phyloP scores from a whole-genome alignment of 139 green algal species.

The Astrephomene gubernaculifera region DNA sequence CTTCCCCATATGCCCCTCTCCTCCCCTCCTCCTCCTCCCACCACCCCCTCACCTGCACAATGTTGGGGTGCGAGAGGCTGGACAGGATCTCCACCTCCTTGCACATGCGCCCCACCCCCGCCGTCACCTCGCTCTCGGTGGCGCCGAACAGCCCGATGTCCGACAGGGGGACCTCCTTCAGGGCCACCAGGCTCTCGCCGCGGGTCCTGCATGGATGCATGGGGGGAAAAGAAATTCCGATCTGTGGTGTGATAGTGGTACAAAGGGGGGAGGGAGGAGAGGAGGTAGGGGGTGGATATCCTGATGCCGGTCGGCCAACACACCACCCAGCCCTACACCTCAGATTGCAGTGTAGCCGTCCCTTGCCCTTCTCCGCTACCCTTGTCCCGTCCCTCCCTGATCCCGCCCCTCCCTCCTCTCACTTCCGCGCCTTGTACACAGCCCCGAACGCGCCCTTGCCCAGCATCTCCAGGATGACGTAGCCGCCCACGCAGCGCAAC shows the following conservation, averaged over 20 bases:
- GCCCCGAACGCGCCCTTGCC: conserved; percentile 65
- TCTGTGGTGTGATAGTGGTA: too few species aligned
- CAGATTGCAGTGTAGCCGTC: too few species aligned
- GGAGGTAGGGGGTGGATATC: neutral
- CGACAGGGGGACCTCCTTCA: conserved; percentile 67
- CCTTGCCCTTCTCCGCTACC: neutral
- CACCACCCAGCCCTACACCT: neutral
- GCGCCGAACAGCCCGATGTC: conserved; percentile 66
- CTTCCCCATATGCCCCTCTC: neutral
- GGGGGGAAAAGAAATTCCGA: too few species aligned
- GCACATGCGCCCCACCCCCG: conserved; percentile 53
- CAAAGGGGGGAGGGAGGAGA: neutral
- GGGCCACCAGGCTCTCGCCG: conserved; percentile 59
- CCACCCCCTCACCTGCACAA: conserved; percentile 50
- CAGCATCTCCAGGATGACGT: conserved; percentile 69
- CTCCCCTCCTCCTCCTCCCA: neutral
- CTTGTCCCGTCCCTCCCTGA: neutral
- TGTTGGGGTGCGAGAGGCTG: conserved; percentile 60
- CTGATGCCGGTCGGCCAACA: neutral
- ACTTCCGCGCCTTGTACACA: conserved; percentile 65
- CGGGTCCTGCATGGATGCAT: conserved; percentile 37
- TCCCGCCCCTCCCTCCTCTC: neutral
- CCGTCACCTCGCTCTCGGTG: conserved; percentile 54
- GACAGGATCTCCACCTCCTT: conserved; percentile 72
- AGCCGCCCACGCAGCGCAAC: conserved; percentile 43